Percentiles rank a stretch among this genome's conserved stretches.
phyloP scores from a whole-genome alignment of 2,329 filamentous ascomycete species.

The Ophiostoma ips region DNA sequence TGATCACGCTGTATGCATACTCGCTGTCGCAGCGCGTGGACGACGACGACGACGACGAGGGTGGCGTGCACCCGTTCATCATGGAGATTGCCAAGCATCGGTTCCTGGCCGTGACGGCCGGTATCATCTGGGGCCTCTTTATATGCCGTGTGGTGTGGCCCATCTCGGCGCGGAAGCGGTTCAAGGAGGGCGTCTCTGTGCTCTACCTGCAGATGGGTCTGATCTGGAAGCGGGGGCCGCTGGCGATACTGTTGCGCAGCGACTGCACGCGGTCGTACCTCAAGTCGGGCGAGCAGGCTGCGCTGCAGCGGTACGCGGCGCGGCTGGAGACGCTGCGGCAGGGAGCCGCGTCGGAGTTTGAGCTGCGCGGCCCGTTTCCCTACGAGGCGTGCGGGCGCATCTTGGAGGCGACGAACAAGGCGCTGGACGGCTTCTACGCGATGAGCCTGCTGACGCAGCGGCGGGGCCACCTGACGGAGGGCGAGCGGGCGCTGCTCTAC shows the following conservation, averaged over 20 bases:
- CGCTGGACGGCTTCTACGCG: constrained; percentile 87
- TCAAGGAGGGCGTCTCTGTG: constrained; percentile 80
- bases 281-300: constrained; percentile 73
- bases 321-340: constrained; percentile 60
- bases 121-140: constrained; percentile 84
- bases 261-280: constrained; percentile 56
- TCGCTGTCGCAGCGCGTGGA: constrained; percentile 69
- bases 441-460: constrained; percentile 89
- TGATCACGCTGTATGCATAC: constrained; percentile 88
- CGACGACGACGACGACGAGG: constrained; percentile 77
- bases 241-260: constrained; percentile 56
- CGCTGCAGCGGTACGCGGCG: constrained; percentile 66
- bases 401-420: constrained; percentile 64
- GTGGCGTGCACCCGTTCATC: constrained; percentile 70
- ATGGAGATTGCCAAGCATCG: constrained; percentile 78
- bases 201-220: constrained; percentile 89
- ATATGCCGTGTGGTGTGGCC: constrained; percentile 87
- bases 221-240: constrained; percentile 88
- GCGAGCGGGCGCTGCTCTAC: constrained; percentile 66
- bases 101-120: constrained; percentile 71
- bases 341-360: constrained; percentile 72
- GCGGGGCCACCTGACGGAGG: constrained; percentile 58
- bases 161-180: constrained; percentile 74
- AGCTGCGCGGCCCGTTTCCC: constrained; percentile 77
- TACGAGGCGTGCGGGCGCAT: constrained; percentile 58